These are phyloP conservation scores for Fusarium coffeatum DNA, from an alignment of 2,329 filamentous ascomycete genomes.

Conservation along the genomic window DNA sequence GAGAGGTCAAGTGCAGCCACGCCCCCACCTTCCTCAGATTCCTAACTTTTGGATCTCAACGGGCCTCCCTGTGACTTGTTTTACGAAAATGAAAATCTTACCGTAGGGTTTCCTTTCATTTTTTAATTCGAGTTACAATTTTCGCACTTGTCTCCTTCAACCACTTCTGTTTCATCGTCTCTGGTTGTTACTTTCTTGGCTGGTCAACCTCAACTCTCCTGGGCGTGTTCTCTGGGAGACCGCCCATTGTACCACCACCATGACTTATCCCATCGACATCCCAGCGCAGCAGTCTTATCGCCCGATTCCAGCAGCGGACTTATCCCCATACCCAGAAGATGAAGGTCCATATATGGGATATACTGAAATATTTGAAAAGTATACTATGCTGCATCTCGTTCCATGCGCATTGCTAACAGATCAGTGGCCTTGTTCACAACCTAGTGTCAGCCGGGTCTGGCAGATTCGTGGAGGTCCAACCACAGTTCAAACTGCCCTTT, in stretches of 20 bases:
- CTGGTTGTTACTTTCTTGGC: neutral
- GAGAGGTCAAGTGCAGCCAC: neutral
- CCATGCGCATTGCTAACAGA: conserved; percentile 8
- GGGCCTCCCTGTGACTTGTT: neutral
- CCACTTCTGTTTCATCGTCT: neutral
- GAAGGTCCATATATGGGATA: conserved; percentile 44
- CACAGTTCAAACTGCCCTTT: conserved; percentile 28
- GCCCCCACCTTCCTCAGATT: conserved; percentile 9
- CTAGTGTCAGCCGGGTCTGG: conserved; percentile 47
- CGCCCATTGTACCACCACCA: conserved; percentile 4
- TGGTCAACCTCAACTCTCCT: neutral
- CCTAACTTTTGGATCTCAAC: conserved; percentile 23
- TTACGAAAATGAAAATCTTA: neutral
- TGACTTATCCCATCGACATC: conserved; percentile 45
- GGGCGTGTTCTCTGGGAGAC: neutral
- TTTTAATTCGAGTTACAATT: neutral
- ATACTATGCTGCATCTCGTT: neutral
- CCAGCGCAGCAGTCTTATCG: conserved; percentile 28
- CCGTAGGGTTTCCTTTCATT: neutral
- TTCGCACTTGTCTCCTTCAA: neutral
- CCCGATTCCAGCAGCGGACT: conserved; percentile 1
- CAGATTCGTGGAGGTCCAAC: conserved; percentile 42
- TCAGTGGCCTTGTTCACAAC: conserved; percentile 43
- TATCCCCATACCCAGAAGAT: conserved; percentile 32
- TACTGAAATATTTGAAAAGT: conserved; percentile 46